Evolutionary conservation across 2,329 filamentous ascomycete genomes (phyloP), one percentile per base, ranked within the genome.

Genomic region (Lecanoromycetidae sp.): DNA sequence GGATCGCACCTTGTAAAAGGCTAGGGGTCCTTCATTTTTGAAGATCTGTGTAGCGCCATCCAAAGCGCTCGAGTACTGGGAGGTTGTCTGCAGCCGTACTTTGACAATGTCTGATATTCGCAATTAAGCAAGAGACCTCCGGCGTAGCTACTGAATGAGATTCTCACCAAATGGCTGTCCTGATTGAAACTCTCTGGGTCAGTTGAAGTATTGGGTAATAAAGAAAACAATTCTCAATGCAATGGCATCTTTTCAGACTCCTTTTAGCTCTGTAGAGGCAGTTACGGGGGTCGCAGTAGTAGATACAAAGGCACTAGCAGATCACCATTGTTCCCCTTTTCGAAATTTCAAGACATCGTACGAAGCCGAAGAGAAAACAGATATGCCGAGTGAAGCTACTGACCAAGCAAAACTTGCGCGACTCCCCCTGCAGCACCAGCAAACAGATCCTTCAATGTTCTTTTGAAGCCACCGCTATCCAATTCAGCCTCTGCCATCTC

Each of bases 391-490:
- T 19, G 8, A 38, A 33, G n/a, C 34, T 46, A 74, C 79, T 67
- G 69, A 94, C 88, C 90, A 55, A 96, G 75, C 53, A 98, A 69
- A 35, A 98, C 91, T 67, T 98, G 91, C 15, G 91, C 90, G 57
- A 96, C 75, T 57, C 91, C 91, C 54, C 91, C 91, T 6, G 82
- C 84, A 50, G 91, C 91, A 30, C 91, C 91, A 9, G 91, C 79
- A 61, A 90, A 84, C 50, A 98, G 71, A 67, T 98, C 91, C 72
- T 96, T 98, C 58, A 80, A 70, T 41, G 84, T 83, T 61, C 82
- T 44, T 32, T 52, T 41, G n/a, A 52, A 20, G 7, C 52, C 52
- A 2, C 52, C 50, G 9, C 37, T 41, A 34, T 52, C 52, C n/a
- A 49, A n/a, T 10, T 49, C 43, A 8, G 30, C 22, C n/a, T 49